Evolutionary conservation across 305 asterid species (phyloP).

Genomic region (Fraxinus nigra): DNA sequence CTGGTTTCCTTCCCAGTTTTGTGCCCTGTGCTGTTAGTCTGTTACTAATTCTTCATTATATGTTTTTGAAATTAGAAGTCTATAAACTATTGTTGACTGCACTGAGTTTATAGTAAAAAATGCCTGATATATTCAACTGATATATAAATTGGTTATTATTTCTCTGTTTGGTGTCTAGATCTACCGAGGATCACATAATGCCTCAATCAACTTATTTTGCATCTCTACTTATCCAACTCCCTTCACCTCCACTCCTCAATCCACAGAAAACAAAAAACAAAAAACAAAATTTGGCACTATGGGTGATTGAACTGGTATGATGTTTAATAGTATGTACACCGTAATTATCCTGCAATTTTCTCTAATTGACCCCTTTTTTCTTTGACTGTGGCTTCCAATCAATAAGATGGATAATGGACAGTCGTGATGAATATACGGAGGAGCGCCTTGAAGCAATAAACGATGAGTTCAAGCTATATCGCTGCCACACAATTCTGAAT

Average conservation of each 20-base stretch:
- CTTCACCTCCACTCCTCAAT: neutral
- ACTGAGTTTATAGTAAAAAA: neutral
- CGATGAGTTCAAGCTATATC: conserved; percentile 86
- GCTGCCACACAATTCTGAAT: conserved; percentile 93
- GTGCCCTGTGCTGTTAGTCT: neutral
- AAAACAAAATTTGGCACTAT: neutral
- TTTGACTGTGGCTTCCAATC: neutral
- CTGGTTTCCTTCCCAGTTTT: neutral
- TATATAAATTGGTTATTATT: neutral
- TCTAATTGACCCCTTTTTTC: neutral
- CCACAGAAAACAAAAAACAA: neutral
- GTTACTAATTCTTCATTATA: neutral
- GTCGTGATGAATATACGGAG: conserved; percentile 91
- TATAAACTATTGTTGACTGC: neutral
- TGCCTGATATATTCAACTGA: neutral
- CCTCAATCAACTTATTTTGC: neutral
- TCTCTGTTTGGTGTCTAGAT: neutral
- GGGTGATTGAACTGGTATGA: neutral
- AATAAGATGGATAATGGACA: conserved; percentile 97
- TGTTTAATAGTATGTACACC: neutral
- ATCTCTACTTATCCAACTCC: neutral
- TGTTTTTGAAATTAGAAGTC: neutral
- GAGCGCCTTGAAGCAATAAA: conserved; percentile 90
- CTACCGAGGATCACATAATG: neutral
- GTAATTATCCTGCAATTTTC: neutral